Conservation (phyloP, 495 filamentous ascomycete species). For the Acidomyces sp. region DNA sequence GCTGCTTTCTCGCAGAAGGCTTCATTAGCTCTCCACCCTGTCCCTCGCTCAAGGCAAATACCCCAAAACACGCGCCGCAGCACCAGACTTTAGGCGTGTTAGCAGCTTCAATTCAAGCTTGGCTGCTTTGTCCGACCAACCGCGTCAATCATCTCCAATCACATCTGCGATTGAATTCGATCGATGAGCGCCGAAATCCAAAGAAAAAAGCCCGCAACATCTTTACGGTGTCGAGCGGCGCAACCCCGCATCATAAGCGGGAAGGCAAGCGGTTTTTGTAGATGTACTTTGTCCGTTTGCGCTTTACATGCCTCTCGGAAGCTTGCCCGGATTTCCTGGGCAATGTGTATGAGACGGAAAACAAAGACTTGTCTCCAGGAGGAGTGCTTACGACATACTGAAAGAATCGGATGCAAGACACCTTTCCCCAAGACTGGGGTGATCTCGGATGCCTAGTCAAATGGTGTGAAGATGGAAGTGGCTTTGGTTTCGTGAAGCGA, state of each 20-base stretch:
- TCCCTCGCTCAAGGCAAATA: conserved; percentile 6
- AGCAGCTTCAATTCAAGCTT: too few species aligned
- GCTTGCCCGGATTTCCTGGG: too few species aligned
- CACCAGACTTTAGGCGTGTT: conserved; percentile 18
- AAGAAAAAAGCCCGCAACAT: conserved; percentile 12
- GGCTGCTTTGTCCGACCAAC: conserved; percentile 24
- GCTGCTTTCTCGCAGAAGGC: conserved; percentile 12
- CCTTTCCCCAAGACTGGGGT: conserved; percentile 27
- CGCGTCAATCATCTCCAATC: conserved; percentile 28
- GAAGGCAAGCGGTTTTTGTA: conserved; percentile 30
- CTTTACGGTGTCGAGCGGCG: background rate
- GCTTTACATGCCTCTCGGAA: conserved; percentile 7
- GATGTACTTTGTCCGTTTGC: conserved; percentile 32
- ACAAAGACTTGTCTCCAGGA: conserved; percentile 31
- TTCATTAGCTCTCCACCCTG: conserved; percentile 24
- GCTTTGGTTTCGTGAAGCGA: conserved; percentile 5
- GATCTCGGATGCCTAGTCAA: conserved; percentile 21
- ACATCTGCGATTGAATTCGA: conserved; percentile 16
- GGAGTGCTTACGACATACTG: conserved; percentile 43
- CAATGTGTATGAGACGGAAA: conserved; percentile 22
- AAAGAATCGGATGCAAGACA: conserved; percentile 36
- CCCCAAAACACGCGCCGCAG: conserved; percentile 22
- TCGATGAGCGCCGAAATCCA: conserved; percentile 26
- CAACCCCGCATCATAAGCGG: conserved; percentile 13
- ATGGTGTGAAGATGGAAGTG: background rate